Percentiles rank a stretch among this genome's conserved stretches.
Conservation (phyloP, 306 rosid genomes). For the Lablab purpureus region DNA sequence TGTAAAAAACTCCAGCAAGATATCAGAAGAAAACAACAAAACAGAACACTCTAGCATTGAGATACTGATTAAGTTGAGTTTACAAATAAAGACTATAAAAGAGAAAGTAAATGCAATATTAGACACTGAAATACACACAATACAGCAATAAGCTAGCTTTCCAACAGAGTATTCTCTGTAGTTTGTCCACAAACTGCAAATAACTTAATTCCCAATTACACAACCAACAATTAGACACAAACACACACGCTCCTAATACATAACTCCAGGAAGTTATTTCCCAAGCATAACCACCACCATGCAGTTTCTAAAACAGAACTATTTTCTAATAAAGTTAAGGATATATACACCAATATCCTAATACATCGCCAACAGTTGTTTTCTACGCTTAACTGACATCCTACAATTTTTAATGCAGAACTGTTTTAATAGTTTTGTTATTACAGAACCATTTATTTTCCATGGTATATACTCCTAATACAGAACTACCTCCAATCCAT, state of each 20-base stretch:
- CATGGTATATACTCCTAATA: not conserved
- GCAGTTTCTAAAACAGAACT: not conserved
- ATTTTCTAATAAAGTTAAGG: not conserved
- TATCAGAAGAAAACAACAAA: constrained; percentile 20
- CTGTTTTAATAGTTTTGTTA: not conserved
- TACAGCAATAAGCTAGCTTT: not conserved
- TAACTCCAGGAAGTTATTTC: not conserved
- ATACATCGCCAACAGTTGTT: not conserved
- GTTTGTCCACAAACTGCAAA: not conserved
- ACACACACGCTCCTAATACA: not conserved
- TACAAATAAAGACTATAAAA: not conserved
- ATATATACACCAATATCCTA: not conserved
- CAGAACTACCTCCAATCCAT: not conserved
- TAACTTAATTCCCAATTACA: not conserved
- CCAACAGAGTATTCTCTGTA: not conserved
- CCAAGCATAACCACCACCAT: not conserved
- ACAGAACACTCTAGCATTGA: constrained; percentile 5
- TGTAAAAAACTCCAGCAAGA: constrained; percentile 11
- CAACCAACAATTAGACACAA: not conserved
- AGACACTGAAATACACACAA: not conserved
- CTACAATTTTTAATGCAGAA: not conserved
- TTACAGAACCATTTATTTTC: not conserved
- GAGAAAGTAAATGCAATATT: not conserved
- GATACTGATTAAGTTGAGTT: not conserved
- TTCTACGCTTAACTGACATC: not conserved